phyloP scores from a whole-genome alignment of 2,329 filamentous ascomycete species.

The Aspergillus oerlinghausenensis region DNA sequence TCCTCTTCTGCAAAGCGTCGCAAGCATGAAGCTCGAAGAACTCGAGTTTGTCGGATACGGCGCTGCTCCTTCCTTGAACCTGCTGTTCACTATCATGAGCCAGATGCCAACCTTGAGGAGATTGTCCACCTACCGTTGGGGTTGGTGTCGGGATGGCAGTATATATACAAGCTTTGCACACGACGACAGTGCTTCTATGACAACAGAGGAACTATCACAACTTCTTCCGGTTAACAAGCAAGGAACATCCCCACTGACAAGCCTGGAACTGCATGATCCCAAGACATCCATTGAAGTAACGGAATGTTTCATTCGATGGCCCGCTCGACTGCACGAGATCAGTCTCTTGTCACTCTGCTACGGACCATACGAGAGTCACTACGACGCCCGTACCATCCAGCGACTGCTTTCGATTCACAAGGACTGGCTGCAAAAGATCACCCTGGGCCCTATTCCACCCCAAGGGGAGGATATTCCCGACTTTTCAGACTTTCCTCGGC shows the following conservation, averaged over 20 bases:
- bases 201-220: not conserved
- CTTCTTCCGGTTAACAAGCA: not conserved
- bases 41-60: not conserved
- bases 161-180: not conserved
- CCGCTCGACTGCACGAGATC: not conserved
- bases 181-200: not conserved
- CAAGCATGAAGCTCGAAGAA: not conserved
- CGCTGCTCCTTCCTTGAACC: not conserved
- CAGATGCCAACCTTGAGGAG: not conserved
- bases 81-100: not conserved
- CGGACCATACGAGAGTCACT: not conserved
- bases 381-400: not conserved
- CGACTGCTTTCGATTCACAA: not conserved
- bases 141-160: not conserved
- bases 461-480: not conserved
- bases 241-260: not conserved
- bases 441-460: not conserved
- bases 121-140: not conserved
- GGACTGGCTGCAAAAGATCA: not conserved
- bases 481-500: not conserved
- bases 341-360: not conserved
- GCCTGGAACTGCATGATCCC: not conserved
- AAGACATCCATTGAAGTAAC: not conserved
- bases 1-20: not conserved
- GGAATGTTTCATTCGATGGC: not conserved